Conservation (phyloP, 139 green algal species). For the Tetradesmus lagerheimii region DNA sequence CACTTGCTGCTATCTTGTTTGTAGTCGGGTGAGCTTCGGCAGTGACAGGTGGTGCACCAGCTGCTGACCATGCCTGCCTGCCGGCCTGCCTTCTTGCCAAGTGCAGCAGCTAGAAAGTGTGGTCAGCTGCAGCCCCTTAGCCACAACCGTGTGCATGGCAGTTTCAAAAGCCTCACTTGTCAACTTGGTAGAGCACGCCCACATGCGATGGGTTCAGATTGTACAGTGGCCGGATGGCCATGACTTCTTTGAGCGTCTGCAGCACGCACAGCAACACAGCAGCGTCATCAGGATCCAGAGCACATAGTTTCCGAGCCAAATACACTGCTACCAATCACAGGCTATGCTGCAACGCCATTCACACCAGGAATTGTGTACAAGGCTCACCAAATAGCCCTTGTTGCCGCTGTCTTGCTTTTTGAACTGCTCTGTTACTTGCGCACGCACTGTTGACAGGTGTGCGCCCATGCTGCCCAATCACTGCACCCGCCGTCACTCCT, state of each 20-base stretch:
- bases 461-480: conserved; percentile 15
- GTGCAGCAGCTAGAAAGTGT: not conserved
- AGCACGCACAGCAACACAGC: not conserved
- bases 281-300: not conserved
- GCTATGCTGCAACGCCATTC: not conserved
- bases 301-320: too few relatives aligned
- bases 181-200: conserved; percentile 17
- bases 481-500: too few relatives aligned
- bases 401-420: not conserved
- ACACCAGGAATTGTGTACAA: not conserved
- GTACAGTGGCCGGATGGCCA: not conserved
- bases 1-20: too few relatives aligned
- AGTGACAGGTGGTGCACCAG: too few relatives aligned
- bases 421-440: not conserved
- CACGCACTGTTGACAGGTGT: conserved; percentile 23
- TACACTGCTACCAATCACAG: too few relatives aligned
- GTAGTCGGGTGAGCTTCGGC: too few relatives aligned
- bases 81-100: too few relatives aligned
- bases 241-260: conserved; percentile 16
- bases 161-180: not conserved
- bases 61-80: not conserved
- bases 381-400: conserved; percentile 41
- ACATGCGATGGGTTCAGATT: conserved; percentile 23
- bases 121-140: not conserved
- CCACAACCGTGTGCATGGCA: not conserved